Evolutionary conservation across 768 basidiomycete genomes (phyloP).

Genomic region (Melanogaster broomeanus): DNA sequence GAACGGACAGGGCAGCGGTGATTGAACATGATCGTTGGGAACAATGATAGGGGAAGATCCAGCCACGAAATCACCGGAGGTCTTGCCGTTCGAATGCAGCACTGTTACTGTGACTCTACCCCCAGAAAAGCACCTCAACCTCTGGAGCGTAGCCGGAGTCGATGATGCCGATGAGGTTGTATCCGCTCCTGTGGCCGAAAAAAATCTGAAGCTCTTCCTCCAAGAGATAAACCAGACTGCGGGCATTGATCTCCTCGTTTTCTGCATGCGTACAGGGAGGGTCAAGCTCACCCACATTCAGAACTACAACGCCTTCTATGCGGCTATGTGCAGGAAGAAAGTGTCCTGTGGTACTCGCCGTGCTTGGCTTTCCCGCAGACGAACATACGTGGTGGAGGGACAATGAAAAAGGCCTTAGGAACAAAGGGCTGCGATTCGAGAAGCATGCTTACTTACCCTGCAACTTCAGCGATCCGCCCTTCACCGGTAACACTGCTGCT

Average conservation of each 20-base stretch:
- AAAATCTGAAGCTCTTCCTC: constrained; percentile 15
- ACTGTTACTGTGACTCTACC: constrained; percentile 2
- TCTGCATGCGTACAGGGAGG: constrained; percentile 29
- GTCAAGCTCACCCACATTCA: constrained; percentile 15
- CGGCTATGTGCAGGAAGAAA: constrained; percentile 30
- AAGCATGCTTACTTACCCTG: constrained; percentile 26
- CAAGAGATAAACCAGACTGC: constrained; percentile 12
- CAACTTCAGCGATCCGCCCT: constrained; percentile 1
- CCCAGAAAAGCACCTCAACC: constrained; percentile 13
- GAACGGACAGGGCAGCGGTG: constrained; percentile 13
- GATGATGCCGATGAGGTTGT: constrained; percentile 10
- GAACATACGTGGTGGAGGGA: constrained; percentile 28
- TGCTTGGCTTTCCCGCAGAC: constrained; percentile 34
- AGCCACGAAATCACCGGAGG: not conserved
- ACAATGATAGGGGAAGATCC: not conserved
- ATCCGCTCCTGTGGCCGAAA: constrained; percentile 10
- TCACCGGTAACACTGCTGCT: not conserved
- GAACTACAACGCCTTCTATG: constrained; percentile 33
- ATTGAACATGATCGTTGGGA: not conserved
- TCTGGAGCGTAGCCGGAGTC: constrained; percentile 16
- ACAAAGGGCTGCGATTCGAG: constrained; percentile 23
- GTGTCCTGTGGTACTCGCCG: constrained; percentile 30
- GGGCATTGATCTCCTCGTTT: constrained; percentile 25
- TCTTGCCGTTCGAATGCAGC: constrained; percentile 1
- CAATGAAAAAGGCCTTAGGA: constrained; percentile 21